These are phyloP conservation scores for Meyerozyma smithsonii DNA, from an alignment of 1,139 yeast species.

Conservation along the genomic window DNA sequence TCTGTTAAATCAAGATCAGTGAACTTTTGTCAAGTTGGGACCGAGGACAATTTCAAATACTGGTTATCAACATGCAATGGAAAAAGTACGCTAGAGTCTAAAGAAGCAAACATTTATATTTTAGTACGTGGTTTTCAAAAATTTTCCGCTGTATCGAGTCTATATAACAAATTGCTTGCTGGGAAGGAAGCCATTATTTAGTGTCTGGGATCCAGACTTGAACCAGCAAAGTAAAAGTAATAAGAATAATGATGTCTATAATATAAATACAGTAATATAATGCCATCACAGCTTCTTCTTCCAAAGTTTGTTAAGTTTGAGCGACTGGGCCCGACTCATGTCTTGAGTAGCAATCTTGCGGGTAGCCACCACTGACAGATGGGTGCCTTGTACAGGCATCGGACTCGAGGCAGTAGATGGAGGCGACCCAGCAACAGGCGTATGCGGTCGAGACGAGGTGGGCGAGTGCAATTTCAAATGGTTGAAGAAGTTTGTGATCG, in stretches of 20 bases:
- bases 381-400: not conserved
- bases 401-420: constrained; percentile 2
- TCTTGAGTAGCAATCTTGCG: not conserved
- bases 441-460: not conserved
- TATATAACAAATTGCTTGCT: too few relatives aligned
- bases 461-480: constrained; percentile 18
- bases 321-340: not conserved
- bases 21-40: too few relatives aligned
- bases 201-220: too few relatives aligned
- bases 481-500: constrained; percentile 25
- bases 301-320: constrained; percentile 1
- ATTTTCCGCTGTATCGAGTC: too few relatives aligned
- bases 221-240: not conserved
- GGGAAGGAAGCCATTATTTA: too few relatives aligned
- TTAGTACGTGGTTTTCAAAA: too few relatives aligned
- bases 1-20: too few relatives aligned
- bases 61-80: too few relatives aligned
- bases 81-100: too few relatives aligned
- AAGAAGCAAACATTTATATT: too few relatives aligned
- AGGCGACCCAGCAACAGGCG: not conserved
- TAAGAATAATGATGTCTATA: not conserved
- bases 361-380: not conserved
- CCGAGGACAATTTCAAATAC: too few relatives aligned
- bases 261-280: not conserved
- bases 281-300: not conserved